Evolutionary conservation across 2,329 filamentous ascomycete species (phyloP).

Genomic region (Aspergillus brunneoviolaceus): DNA sequence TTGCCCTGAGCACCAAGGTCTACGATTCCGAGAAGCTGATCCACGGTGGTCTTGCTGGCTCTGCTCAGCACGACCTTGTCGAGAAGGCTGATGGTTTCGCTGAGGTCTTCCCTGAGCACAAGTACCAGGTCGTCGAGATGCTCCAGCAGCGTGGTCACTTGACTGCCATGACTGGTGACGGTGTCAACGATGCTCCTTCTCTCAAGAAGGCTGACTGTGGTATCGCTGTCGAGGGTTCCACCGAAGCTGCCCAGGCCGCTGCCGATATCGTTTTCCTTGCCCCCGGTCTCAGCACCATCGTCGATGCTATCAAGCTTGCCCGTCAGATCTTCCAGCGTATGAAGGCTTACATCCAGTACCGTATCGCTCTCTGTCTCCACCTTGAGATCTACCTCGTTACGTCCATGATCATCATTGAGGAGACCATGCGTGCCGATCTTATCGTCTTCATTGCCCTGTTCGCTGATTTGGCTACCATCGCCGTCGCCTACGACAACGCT

Average conservation of each 20-base stretch:
- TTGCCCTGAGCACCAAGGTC: slow-evolving; percentile 75
- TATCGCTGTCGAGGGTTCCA: slow-evolving; percentile 71
- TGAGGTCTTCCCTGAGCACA: slow-evolving; percentile 73
- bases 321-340: slow-evolving; percentile 76
- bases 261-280: slow-evolving; percentile 75
- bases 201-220: slow-evolving; percentile 74
- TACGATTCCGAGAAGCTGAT: slow-evolving; percentile 79
- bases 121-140: slow-evolving; percentile 75
- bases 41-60: slow-evolving; percentile 70
- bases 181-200: slow-evolving; percentile 72
- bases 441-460: slow-evolving; percentile 79
- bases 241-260: slow-evolving; percentile 70
- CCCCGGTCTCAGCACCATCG: slow-evolving; percentile 69
- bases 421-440: slow-evolving; percentile 69
- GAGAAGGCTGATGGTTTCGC: slow-evolving; percentile 73
- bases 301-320: slow-evolving; percentile 71
- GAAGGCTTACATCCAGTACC: slow-evolving; percentile 76
- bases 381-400: slow-evolving; percentile 74
- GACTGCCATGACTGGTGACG: slow-evolving; percentile 75
- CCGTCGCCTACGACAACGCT: slow-evolving; percentile 76
- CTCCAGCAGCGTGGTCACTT: slow-evolving; percentile 70
- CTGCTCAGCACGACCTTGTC: slow-evolving; percentile 72
- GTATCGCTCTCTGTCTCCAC: slow-evolving; percentile 72
- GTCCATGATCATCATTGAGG: slow-evolving; percentile 77
- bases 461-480: slow-evolving; percentile 75